A percentile compares a stretch with the other conserved stretches of the same genome.
phyloP scores from a whole-genome alignment of 805 yeast genomes.

The Zygosaccharomyces lentus region DNA sequence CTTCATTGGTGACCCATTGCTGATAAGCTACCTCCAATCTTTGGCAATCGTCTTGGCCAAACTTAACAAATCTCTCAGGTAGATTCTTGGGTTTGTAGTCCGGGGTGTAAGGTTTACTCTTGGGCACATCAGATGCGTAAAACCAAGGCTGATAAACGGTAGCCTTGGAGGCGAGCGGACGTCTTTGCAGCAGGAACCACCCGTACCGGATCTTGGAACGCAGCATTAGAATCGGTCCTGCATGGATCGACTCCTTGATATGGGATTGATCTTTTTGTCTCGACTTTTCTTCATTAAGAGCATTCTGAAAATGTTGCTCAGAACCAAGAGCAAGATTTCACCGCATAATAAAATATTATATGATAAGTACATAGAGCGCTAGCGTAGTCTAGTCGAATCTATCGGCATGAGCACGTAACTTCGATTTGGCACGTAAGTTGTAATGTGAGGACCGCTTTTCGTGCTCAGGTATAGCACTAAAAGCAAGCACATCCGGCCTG shows the following conservation, averaged over 20 bases:
- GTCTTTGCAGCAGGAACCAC: background rate
- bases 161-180: background rate
- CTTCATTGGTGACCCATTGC: constrained; percentile 10
- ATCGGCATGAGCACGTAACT: constrained; percentile 20
- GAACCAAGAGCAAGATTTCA: background rate
- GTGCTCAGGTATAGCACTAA: constrained; percentile 22
- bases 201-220: background rate
- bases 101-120: constrained; percentile 58
- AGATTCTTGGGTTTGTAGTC: constrained; percentile 46
- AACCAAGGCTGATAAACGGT: constrained; percentile 49
- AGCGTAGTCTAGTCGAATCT: background rate
- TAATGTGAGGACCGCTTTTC: constrained; percentile 33
- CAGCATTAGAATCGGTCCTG: constrained; percentile 1
- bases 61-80: constrained; percentile 63
- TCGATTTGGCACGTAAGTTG: constrained; percentile 33
- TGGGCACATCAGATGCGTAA: constrained; percentile 77
- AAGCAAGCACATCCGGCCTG: constrained; percentile 26
- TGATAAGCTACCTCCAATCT: constrained; percentile 53
- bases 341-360: background rate
- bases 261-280: too few relatives aligned
- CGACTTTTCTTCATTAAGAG: too few relatives aligned
- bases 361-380: background rate
- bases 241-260: too few relatives aligned
- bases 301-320: background rate
- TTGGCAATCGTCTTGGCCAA: constrained; percentile 57